Evolutionary conservation across 2,329 filamentous ascomycete species (phyloP).

Genomic region (Bipolaris gigantea): DNA sequence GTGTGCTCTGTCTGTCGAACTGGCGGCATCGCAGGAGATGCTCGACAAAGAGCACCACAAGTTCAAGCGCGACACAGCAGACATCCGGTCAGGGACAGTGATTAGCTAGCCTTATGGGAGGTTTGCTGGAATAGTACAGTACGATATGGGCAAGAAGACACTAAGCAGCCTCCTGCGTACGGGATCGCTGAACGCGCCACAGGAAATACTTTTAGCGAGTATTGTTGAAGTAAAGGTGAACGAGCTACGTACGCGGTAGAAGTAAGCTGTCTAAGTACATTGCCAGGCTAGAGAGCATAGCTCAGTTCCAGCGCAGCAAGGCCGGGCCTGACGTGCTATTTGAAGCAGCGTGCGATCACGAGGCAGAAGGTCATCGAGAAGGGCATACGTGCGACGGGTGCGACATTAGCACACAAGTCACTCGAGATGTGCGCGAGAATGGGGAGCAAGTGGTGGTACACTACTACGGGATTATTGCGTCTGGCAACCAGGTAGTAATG

Average conservation of each 20-base stretch:
- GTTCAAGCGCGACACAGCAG: slow-evolving; percentile 17
- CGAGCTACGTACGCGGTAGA: background rate
- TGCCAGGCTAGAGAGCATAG: slow-evolving; percentile 5
- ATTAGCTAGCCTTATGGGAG: background rate
- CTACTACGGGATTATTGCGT: slow-evolving; percentile 47
- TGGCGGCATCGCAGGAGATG: background rate
- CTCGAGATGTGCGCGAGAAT: slow-evolving; percentile 1
- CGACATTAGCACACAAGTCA: background rate
- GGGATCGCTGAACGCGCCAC: slow-evolving; percentile 5
- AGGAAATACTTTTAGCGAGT: slow-evolving; percentile 9
- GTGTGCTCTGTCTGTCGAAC: slow-evolving; percentile 17
- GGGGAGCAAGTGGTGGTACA: slow-evolving; percentile 33
- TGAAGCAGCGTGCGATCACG: slow-evolving; percentile 18
- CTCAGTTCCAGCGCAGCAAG: slow-evolving; percentile 11
- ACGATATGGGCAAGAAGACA: background rate
- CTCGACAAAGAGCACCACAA: background rate
- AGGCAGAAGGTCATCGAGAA: slow-evolving; percentile 5
- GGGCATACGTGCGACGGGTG: slow-evolving; percentile 5
- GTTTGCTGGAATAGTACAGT: background rate
- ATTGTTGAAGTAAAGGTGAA: background rate
- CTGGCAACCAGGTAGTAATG: slow-evolving; percentile 50
- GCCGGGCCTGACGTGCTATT: slow-evolving; percentile 20
- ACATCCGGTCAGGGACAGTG: background rate
- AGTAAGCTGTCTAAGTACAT: slow-evolving; percentile 2
- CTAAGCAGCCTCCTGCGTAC: background rate